phyloP scores from a whole-genome alignment of 1,139 yeast genomes.

The Zygosaccharomyces sapae region DNA sequence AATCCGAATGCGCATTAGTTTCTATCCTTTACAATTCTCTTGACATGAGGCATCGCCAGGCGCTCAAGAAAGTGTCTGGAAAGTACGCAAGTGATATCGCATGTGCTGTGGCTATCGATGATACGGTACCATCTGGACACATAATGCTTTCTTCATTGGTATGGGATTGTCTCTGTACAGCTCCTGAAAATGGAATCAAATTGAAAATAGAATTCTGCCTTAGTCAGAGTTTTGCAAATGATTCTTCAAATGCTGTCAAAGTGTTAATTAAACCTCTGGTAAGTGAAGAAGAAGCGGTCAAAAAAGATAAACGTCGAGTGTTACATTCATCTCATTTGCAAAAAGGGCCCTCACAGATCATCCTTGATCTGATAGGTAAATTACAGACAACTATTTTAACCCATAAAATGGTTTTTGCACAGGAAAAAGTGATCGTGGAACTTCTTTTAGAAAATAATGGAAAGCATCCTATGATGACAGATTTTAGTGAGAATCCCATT shows the following conservation, averaged over 20 bases:
- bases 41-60: constrained; percentile 16
- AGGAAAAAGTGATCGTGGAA: constrained; percentile 14
- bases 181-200: constrained; percentile 21
- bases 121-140: constrained; percentile 42
- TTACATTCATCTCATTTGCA: not conserved
- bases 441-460: constrained; percentile 14
- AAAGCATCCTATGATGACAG: constrained; percentile 12
- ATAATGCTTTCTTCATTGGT: constrained; percentile 56
- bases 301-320: constrained; percentile 1
- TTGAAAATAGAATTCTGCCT: constrained; percentile 20
- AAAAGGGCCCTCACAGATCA: constrained; percentile 4
- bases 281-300: constrained; percentile 6
- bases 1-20: constrained; percentile 47
- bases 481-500: constrained; percentile 2
- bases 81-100: constrained; percentile 9
- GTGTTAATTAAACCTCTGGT: constrained; percentile 8
- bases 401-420: constrained; percentile 15
- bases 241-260: constrained; percentile 1
- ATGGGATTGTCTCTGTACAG: constrained; percentile 54
- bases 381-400: constrained; percentile 18
- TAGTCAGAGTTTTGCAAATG: not conserved
- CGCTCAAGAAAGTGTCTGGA: constrained; percentile 16
- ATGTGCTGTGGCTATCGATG: constrained; percentile 18
- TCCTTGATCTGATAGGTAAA: not conserved
- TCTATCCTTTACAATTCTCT: constrained; percentile 56